Percentiles rank a stretch among this genome's conserved stretches.
phyloP scores from a whole-genome alignment of 495 filamentous ascomycete species.

The Talaromyces adpressus region DNA sequence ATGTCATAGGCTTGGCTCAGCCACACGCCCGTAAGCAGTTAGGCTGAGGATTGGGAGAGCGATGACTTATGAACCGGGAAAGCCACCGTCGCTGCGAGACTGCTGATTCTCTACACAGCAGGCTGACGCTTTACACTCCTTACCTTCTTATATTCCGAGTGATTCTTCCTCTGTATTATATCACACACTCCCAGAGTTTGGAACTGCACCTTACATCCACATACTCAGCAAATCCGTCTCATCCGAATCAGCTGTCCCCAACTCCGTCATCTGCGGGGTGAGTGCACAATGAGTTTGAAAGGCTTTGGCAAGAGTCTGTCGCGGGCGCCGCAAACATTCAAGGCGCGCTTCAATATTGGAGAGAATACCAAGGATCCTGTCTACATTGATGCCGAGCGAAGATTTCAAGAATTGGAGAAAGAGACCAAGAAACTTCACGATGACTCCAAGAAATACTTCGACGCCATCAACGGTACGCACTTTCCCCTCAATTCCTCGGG shows the following conservation, averaged over 20 bases:
- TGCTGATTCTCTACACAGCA: neutral
- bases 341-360: constrained; percentile 84
- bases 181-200: neutral
- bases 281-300: constrained; percentile 80
- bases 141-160: neutral
- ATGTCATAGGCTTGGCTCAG: constrained; percentile 6
- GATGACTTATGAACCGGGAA: neutral
- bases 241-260: neutral
- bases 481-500: too few species aligned
- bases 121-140: neutral
- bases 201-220: neutral
- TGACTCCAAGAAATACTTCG: constrained; percentile 89
- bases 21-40: neutral
- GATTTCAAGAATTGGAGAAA: constrained; percentile 88
- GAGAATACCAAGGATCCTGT: constrained; percentile 91
- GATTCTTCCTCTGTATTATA: neutral
- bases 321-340: constrained; percentile 86
- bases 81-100: neutral
- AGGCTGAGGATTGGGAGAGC: neutral
- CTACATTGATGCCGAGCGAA: constrained; percentile 88
- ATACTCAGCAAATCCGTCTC: neutral
- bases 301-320: constrained; percentile 86
- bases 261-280: constrained; percentile 5
- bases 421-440: constrained; percentile 96
- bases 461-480: constrained; percentile 78